Evolutionary conservation across 1,284 basidiomycete genomes (phyloP).

Genomic region (Serendipita sp.): DNA sequence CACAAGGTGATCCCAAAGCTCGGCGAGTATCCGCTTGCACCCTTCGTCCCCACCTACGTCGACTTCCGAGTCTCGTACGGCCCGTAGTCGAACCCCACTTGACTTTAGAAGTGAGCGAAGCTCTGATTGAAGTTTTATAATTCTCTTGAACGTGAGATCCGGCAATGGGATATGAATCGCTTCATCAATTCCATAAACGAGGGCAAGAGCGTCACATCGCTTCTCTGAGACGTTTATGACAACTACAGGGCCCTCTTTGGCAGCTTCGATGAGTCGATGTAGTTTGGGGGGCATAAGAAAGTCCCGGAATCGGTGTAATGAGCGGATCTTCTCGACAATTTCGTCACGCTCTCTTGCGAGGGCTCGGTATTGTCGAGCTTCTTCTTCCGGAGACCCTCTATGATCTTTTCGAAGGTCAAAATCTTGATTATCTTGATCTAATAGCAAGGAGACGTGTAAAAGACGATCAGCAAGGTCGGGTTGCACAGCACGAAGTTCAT

Average conservation of each 20-base stretch:
- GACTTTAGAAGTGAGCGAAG: too few species aligned
- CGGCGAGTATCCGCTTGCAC: neutral
- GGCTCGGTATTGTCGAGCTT: neutral
- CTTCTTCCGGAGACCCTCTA: constrained; percentile 14
- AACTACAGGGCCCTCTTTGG: constrained; percentile 20
- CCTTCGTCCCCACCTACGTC: neutral
- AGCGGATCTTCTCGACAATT: constrained; percentile 7
- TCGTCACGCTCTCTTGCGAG: constrained; percentile 7
- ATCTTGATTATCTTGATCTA: constrained; percentile 15
- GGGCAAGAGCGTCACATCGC: constrained; percentile 21
- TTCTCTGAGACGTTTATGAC: constrained; percentile 19
- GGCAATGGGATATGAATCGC: too few species aligned
- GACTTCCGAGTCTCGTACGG: neutral
- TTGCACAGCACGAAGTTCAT: constrained; percentile 16
- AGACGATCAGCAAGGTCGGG: constrained; percentile 16
- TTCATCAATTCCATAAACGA: neutral
- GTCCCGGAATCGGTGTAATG: constrained; percentile 6
- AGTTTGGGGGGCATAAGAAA: constrained; percentile 13
- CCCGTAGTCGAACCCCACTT: too few species aligned
- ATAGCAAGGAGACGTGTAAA: constrained; percentile 13
- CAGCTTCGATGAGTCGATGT: constrained; percentile 14
- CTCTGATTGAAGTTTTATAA: too few species aligned
- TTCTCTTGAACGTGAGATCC: too few species aligned
- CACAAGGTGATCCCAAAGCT: constrained; percentile 7
- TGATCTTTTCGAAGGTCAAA: constrained; percentile 15